Evolutionary conservation across 495 filamentous ascomycete genomes (phyloP), one percentile per base, ranked within the genome.

Genomic region (Xylaria castorea): DNA sequence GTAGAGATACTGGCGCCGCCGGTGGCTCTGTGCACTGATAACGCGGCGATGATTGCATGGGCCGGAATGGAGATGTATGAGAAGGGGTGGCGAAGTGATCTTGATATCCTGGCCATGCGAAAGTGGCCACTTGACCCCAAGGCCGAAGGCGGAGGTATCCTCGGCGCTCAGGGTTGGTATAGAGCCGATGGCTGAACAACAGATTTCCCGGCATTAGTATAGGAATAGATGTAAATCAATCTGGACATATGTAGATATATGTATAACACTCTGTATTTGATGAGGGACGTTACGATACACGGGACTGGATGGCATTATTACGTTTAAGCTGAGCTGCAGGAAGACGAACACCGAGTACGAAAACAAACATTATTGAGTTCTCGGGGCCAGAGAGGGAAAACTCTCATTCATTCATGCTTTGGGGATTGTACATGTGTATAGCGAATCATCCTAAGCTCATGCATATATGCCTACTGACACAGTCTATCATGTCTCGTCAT

Each of bases 41-140:
- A 98, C 83, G 96, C 95, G 20, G 94, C 94, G n/a, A 99, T 98
- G 96, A 94, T 98, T 75, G 95, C 92, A 1, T 99, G 96, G 96
- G 87, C 95, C 6, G 96, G 92, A 0, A 86, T 94, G 67, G 95
- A 97, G 84, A 97, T 98, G 94, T 98, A 86, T 71, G 90, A 94
- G 79, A 89, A 86, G 4, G 94, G 95, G 0, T 95, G 88, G 86
- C 80, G 82, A 62, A 91, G 89, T 22, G 85, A 86, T 27, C 75
- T 95, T 36, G 84, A 81, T 30, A 85, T 89, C 62, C 77, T 86
- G 44, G 85, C 92, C 8, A 67, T 92, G 25, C 85, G 89, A 67
- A 93, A 91, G 79, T 99, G 96, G 96, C 84, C 89, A 9, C 85
- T 98, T 66, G 95, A 97, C 78, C 80, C 87, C 38, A 73, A 74